Conservation (phyloP, 257 asterid genomes). For the Solanum acaule region DNA sequence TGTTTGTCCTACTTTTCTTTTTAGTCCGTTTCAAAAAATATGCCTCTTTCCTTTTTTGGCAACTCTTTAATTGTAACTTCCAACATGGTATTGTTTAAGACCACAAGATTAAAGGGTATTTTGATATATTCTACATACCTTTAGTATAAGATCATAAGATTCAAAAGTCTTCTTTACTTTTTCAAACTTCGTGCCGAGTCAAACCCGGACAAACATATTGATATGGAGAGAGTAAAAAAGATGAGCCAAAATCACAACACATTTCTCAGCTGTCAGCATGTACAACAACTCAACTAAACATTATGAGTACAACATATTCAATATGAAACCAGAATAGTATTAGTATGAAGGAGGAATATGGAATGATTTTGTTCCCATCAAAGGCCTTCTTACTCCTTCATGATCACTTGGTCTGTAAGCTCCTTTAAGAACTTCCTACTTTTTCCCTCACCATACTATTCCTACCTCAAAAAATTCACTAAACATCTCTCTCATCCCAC, state of each 20-base stretch:
- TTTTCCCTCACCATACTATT: not conserved
- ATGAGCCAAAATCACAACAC: not conserved
- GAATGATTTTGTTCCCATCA: not conserved
- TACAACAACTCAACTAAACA: not conserved
- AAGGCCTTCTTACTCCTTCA: not conserved
- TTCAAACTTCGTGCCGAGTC: not conserved
- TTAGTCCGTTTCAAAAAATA: not conserved
- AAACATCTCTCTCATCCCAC: not conserved
- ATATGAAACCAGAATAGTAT: not conserved
- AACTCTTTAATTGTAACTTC: not conserved
- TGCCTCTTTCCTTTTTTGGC: not conserved
- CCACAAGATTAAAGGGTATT: not conserved
- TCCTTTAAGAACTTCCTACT: not conserved
- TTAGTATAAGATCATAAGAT: not conserved
- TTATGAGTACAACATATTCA: not conserved
- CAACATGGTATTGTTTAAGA: no score
- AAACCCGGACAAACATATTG: not conserved
- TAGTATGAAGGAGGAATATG: not conserved
- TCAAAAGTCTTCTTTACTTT: not conserved
- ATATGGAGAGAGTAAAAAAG: not conserved
- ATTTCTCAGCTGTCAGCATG: not conserved
- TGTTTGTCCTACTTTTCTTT: not conserved
- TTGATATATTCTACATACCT: not conserved
- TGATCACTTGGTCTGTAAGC: not conserved
- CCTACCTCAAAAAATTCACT: not conserved